Base-by-base conservation (phyloP, 148 eudicot species). In the Salicornia ramosissima region DNA sequence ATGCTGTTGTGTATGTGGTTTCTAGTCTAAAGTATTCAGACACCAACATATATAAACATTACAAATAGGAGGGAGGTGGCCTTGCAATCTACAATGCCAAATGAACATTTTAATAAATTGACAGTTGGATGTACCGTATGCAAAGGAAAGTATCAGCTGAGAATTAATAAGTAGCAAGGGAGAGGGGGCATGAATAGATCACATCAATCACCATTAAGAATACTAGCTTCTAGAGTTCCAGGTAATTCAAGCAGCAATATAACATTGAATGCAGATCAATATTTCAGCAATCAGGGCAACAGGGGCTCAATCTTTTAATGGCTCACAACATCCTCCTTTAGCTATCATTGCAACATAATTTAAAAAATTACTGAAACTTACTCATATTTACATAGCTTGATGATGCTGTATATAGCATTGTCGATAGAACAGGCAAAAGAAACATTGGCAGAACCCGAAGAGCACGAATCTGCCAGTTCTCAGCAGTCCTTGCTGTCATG, bases 391-490 rank as follows among this genome's bases (percentile, higher is more conserved):
- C 77, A 72, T 83, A 78, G 81, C 86, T 81, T 47, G 74, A 73
- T 68, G 85, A 63, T 30, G 83, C 86, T 47, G 88, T 80, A 68
- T 88, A 87, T 70, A 76, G 72, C 40, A 84, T 47, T 67, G 78
- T 76, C 49, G 86, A 85, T 60, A 90, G 68, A 51, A 71, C 88
- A 55, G 98, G 98, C 80, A 90, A 77, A 77, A 88, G 84, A 82
- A 93, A 93, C 92, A 93, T 90, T 13, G 98, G 98, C 70, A 90
- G 75, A 71, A 93, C 90, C 16, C 87, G 88, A 18, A 83, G 65
- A 62, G 96, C 94, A 80, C 96, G 87, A 77, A 79, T 86, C 75
- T 86, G 86, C 96, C 96, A 93, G 69, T 90, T 69, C 81, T 83
- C 80, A 26, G 84, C 57, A 30, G 90, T 74, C 80, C 94, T 81